Percentiles rank a stretch among this genome's conserved stretches.
These are phyloP conservation scores for Clonostachys sp. DNA, from an alignment of 2,329 filamentous ascomycete genomes.

Conservation along the genomic window DNA sequence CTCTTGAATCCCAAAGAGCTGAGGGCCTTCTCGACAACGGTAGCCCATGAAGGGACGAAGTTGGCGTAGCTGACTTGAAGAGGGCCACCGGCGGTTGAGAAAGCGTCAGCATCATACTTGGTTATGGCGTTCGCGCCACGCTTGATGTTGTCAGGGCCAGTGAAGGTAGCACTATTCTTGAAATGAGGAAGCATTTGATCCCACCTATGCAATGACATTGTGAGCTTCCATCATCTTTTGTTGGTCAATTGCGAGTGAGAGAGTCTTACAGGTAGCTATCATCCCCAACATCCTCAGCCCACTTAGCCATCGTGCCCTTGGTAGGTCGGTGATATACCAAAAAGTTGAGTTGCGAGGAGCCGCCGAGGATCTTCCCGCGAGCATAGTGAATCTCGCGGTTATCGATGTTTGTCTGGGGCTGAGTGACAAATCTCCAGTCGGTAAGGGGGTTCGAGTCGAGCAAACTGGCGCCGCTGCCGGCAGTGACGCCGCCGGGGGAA, in stretches of 20 bases:
- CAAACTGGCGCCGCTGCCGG: slow-evolving; percentile 10
- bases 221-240: too few relatives aligned
- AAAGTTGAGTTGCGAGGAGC: slow-evolving; percentile 28
- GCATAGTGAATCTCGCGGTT: slow-evolving; percentile 25
- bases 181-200: slow-evolving; percentile 17
- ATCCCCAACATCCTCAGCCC: slow-evolving; percentile 19
- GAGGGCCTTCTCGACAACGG: slow-evolving; percentile 13
- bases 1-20: slow-evolving; percentile 15
- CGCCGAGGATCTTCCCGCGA: slow-evolving; percentile 29
- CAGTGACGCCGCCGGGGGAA: slow-evolving; percentile 12
- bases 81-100: slow-evolving; percentile 12
- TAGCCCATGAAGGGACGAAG: slow-evolving; percentile 12
- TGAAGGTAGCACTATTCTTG: slow-evolving; percentile 15
- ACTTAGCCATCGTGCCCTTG: slow-evolving; percentile 17
- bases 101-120: slow-evolving; percentile 16
- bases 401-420: slow-evolving; percentile 9
- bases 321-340: slow-evolving; percentile 25
- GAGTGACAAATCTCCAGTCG: slow-evolving; percentile 22
- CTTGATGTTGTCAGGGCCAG: slow-evolving; percentile 11
- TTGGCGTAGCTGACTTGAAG: slow-evolving; percentile 17
- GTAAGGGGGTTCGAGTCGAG: slow-evolving; percentile 10
- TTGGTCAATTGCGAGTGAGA: not conserved
- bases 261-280: slow-evolving; percentile 13
- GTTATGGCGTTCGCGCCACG: slow-evolving; percentile 12
- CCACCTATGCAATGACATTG: not conserved